Conservation (phyloP, 2,329 filamentous ascomycete genomes). For the Xylariaceae sp. region DNA sequence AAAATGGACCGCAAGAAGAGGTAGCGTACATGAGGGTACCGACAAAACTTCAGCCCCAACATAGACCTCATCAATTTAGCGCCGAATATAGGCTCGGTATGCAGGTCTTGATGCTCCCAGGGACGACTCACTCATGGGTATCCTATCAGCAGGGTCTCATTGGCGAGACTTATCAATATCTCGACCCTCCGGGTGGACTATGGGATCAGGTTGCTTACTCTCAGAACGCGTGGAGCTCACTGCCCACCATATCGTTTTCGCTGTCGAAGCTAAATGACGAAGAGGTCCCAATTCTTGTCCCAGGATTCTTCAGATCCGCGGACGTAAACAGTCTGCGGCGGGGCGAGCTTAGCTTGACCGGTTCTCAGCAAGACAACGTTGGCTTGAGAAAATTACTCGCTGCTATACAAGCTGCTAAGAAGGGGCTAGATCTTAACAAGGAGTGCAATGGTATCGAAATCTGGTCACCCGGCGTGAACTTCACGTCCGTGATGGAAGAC, state of each 20-base stretch:
- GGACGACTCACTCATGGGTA: constrained; percentile 13
- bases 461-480: constrained; percentile 28
- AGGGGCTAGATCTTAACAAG: background rate
- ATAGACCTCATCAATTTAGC: constrained; percentile 31
- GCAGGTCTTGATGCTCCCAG: constrained; percentile 11
- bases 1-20: constrained; percentile 10
- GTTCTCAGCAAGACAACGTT: background rate
- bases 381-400: background rate
- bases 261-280: background rate
- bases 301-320: constrained; percentile 2
- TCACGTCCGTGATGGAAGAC: constrained; percentile 8
- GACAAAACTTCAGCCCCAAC: background rate
- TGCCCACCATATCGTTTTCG: constrained; percentile 14
- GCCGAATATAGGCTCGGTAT: constrained; percentile 30
- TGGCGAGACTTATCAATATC: constrained; percentile 15
- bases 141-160: background rate
- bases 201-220: constrained; percentile 4
- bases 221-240: background rate
- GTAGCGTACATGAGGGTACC: constrained; percentile 37
- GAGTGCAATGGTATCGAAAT: constrained; percentile 26
- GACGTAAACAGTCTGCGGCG: background rate
- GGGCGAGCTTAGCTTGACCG: constrained; percentile 9
- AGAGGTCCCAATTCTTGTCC: constrained; percentile 6
- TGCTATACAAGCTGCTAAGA: background rate
- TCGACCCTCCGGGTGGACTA: constrained; percentile 16